Evolutionary conservation across 2,329 filamentous ascomycete species (phyloP).

Genomic region (Rutstroemia sp.): DNA sequence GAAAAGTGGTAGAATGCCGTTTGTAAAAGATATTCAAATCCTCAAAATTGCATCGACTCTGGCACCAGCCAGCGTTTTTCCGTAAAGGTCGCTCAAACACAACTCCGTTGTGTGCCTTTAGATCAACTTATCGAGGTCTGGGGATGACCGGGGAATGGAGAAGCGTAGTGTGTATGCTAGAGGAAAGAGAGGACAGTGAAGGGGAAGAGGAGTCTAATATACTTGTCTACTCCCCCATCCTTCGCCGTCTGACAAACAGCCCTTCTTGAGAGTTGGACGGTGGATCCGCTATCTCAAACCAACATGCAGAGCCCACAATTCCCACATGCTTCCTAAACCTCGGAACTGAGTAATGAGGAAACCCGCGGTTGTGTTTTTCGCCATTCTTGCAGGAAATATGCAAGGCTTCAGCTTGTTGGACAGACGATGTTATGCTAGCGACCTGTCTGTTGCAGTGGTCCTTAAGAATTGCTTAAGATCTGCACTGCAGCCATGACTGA

Average conservation of each 20-base stretch:
- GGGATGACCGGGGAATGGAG: neutral
- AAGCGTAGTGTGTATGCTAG: neutral
- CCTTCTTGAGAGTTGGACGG: neutral
- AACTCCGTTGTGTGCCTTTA: conserved; percentile 1
- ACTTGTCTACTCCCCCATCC: conserved; percentile 3
- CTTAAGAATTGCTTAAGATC: conserved; percentile 1
- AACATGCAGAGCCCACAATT: neutral
- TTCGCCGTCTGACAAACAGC: neutral
- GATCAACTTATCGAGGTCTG: conserved; percentile 2
- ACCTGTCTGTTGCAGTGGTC: neutral
- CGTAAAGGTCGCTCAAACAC: conserved; percentile 2
- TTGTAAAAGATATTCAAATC: neutral
- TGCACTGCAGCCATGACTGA: neutral
- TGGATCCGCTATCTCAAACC: neutral
- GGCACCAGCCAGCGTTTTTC: conserved; percentile 4
- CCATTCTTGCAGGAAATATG: neutral
- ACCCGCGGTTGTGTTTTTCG: conserved; percentile 1
- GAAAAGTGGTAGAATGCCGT: neutral
- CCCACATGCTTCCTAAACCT: conserved; percentile 5
- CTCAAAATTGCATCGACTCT: conserved; percentile 3
- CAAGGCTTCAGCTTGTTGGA: neutral
- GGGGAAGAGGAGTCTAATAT: conserved; percentile 2
- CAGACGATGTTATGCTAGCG: neutral
- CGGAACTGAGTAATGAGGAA: conserved; percentile 1
- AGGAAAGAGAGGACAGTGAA: neutral